These are phyloP conservation scores for Pythium angustatum DNA, from an alignment of 352 stramenopile species.

Conservation along the genomic window DNA sequence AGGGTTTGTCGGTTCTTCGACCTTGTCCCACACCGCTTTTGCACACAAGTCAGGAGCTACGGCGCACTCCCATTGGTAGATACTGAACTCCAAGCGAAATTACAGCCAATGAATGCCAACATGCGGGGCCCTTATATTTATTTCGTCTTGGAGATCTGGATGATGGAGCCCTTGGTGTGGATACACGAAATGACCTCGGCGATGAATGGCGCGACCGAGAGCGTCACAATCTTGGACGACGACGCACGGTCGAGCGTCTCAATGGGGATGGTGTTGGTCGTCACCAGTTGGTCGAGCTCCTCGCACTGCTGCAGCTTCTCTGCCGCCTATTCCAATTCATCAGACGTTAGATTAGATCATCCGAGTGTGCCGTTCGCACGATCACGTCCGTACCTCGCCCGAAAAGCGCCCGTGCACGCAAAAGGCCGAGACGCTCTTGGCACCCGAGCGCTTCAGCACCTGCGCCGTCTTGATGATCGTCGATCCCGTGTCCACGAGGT, in stretches of 20 bases:
- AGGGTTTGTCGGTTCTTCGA: neutral
- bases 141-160: conserved; percentile 81
- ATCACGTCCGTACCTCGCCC: conserved; percentile 46
- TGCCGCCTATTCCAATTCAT: conserved; percentile 41
- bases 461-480: conserved; percentile 84
- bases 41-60: conserved; percentile 4
- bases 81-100: neutral
- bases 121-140: conserved; percentile 31
- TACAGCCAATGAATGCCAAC: conserved; percentile 14
- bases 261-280: conserved; percentile 82
- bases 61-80: conserved; percentile 10
- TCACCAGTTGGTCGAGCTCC: conserved; percentile 82
- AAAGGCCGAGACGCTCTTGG: conserved; percentile 79
- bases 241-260: conserved; percentile 35
- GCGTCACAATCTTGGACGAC: conserved; percentile 78
- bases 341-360: neutral
- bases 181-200: conserved; percentile 89
- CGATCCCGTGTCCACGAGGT: conserved; percentile 82
- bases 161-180: conserved; percentile 86
- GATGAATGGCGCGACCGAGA: conserved; percentile 86
- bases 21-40: neutral
- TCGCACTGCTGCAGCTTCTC: conserved; percentile 62
- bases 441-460: conserved; percentile 76
- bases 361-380: neutral
- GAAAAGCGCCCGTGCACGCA: conserved; percentile 86